phyloP scores from a whole-genome alignment of 2,329 filamentous ascomycete species.

The Juglanconis sp. region DNA sequence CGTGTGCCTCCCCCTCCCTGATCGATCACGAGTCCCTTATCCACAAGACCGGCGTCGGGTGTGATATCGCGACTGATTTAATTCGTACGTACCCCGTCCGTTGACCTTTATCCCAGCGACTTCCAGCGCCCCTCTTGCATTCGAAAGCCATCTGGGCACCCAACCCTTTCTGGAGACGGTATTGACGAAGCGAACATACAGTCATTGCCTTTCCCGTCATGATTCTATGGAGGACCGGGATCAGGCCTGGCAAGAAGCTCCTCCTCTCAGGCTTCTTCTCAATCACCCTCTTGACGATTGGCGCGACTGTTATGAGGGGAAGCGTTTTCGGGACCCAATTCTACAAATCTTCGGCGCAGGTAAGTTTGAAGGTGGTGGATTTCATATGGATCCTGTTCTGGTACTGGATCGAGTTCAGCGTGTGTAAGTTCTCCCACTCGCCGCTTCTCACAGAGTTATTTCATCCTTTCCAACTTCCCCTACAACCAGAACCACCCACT shows the following conservation, averaged over 20 bases:
- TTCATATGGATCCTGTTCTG: constrained; percentile 3
- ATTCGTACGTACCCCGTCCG: background rate
- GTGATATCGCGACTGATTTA: background rate
- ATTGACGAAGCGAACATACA: background rate
- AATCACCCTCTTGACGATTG: constrained; percentile 16
- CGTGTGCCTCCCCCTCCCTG: background rate
- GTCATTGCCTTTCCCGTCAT: constrained; percentile 16
- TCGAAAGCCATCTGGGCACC: too few relatives aligned
- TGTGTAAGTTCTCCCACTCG: background rate
- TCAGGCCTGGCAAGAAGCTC: constrained; percentile 13
- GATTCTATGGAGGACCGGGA: constrained; percentile 10
- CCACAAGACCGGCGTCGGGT: background rate
- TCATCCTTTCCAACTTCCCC: too few relatives aligned
- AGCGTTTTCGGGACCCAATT: background rate
- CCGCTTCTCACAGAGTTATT: too few relatives aligned
- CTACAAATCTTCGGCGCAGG: background rate
- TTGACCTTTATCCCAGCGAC: too few relatives aligned
- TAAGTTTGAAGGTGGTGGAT: background rate
- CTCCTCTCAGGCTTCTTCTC: constrained; percentile 11
- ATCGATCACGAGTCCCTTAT: background rate
- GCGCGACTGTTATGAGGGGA: constrained; percentile 11
- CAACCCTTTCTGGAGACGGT: too few relatives aligned
- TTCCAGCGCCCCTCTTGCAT: too few relatives aligned
- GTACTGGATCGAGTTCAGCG: background rate
- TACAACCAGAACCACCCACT: background rate